A percentile compares a stretch with the other conserved stretches of the same genome.
phyloP scores from a whole-genome alignment of 129 eudicot species.

The Flaveria sonorensis region DNA sequence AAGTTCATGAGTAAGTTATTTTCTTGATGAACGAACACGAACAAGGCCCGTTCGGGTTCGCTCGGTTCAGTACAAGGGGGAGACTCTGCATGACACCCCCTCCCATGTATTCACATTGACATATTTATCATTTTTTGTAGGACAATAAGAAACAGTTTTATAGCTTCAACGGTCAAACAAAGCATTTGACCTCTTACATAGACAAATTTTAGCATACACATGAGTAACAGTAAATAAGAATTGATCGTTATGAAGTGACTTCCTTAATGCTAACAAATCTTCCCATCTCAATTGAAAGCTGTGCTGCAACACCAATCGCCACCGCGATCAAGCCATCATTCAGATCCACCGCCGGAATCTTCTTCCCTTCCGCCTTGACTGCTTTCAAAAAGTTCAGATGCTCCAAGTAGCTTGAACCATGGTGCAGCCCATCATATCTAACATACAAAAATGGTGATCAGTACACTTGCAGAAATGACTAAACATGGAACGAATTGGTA shows the following conservation, averaged over 20 bases:
- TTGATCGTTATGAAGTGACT: slow-evolving; percentile 37
- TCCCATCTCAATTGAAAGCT: slow-evolving; percentile 79
- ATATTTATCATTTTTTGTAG: neutral
- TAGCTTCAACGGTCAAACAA: slow-evolving; percentile 19
- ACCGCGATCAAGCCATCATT: slow-evolving; percentile 92
- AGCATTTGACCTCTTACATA: slow-evolving; percentile 13
- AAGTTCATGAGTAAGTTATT: too few relatives aligned
- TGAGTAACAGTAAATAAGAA: neutral
- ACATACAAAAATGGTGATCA: slow-evolving; percentile 22
- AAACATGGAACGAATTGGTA: neutral
- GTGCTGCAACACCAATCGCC: slow-evolving; percentile 98
- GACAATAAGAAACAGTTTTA: neutral
- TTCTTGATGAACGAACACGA: too few relatives aligned
- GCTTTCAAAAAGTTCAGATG: slow-evolving; percentile 73
- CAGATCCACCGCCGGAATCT: slow-evolving; percentile 70
- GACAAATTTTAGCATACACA: slow-evolving; percentile 11
- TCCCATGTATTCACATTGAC: too few relatives aligned
- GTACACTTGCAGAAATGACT: neutral
- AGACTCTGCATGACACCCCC: too few relatives aligned
- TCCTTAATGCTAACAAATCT: slow-evolving; percentile 84
- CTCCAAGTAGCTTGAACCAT: slow-evolving; percentile 97
- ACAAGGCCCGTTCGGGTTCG: too few relatives aligned
- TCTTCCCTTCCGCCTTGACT: slow-evolving; percentile 56
- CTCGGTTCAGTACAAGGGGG: too few relatives aligned
- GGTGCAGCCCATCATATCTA: slow-evolving; percentile 95